Base-by-base conservation (phyloP, 495 filamentous ascomycete genomes). In the Lophiostoma macrostomum region DNA sequence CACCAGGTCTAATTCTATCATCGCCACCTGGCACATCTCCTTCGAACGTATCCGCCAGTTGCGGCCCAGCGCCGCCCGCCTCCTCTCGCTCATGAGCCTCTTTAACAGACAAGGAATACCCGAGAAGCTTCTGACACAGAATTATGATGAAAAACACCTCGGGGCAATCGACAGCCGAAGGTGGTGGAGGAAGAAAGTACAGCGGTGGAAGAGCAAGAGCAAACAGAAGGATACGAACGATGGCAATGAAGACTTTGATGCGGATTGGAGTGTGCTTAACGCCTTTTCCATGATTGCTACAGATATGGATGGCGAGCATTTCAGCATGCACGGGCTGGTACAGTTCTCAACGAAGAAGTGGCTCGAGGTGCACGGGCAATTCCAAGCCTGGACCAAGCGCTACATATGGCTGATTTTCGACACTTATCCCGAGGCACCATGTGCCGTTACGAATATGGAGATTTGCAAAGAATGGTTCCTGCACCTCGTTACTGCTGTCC, bases 271-370 rank as follows among this genome's bases (percentile, higher is more conserved):
- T 36, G 3, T 54, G 10, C 50, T 54, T 45, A 39, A 41, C 12
- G 39, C 39, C n/a, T 54, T 54, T 41, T 54, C 50, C 30, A 39
- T 54, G 14, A 30, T 54, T n/a, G 16, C 31, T 30, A 53, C 31
- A 20, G 46, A 43, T 28, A 22, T 28, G 28, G 14, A 12, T 18
- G 29, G 35, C 28, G 31, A 47, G 14, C 28, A 30, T 0, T 77
- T 75, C 49, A 65, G 70, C 49, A 79, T 78, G 67, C 73, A 79
- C 64, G 27, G 50, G 37, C 67, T 80, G 0, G 74, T 79, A n/a
- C 71, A 79, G 58, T 48, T 75, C 23, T 64, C 69, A 5, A 74
- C 60, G 20, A 55, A 64, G 41, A 60, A 54, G 14, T 79, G 74
- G 76, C 60, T 79, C 5, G 48, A 72, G 44, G n/a, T n/a, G n/a